Conservation (phyloP, 495 filamentous ascomycete genomes). For the Aspergillus funiculosus region DNA sequence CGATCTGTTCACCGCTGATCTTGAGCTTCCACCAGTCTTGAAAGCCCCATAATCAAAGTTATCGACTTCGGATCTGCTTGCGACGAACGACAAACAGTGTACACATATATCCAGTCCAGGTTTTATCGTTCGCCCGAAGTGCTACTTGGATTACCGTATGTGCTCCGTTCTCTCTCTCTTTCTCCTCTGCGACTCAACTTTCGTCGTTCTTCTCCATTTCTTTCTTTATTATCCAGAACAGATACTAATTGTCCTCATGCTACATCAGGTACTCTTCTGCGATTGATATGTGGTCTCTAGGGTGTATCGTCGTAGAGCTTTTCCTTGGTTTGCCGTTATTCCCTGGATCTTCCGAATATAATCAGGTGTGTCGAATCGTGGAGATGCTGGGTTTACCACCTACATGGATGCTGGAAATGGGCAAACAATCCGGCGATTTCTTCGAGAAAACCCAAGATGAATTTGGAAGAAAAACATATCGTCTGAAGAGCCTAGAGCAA, state of each 20-base stretch:
- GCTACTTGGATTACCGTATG: slow-evolving; percentile 78
- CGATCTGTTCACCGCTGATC: not conserved
- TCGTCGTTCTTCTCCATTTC: not conserved
- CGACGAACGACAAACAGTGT: slow-evolving; percentile 97
- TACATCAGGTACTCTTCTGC: slow-evolving; percentile 92
- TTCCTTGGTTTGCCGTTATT: slow-evolving; percentile 95
- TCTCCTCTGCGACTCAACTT: too few species aligned
- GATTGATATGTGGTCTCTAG: slow-evolving; percentile 99
- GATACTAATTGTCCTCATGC: too few species aligned
- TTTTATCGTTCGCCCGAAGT: slow-evolving; percentile 99
- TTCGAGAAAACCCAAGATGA: slow-evolving; percentile 94
- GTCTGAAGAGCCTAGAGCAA: slow-evolving; percentile 94
- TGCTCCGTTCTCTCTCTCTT: too few species aligned
- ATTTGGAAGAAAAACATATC: slow-evolving; percentile 82
- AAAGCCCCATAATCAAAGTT: slow-evolving; percentile 99
- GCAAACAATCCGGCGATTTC: slow-evolving; percentile 95
- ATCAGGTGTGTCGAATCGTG: slow-evolving; percentile 93
- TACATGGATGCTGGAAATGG: slow-evolving; percentile 99
- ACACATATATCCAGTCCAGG: slow-evolving; percentile 98
- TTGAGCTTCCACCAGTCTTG: slow-evolving; percentile 52
- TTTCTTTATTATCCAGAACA: slow-evolving; percentile 4
- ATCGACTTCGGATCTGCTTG: slow-evolving; percentile 99
- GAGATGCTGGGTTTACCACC: slow-evolving; percentile 97
- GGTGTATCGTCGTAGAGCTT: slow-evolving; percentile 97
- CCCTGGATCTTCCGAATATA: slow-evolving; percentile 98